Conservation (phyloP, 2,329 filamentous ascomycete species). For the Biscogniauxia mediterranea region DNA sequence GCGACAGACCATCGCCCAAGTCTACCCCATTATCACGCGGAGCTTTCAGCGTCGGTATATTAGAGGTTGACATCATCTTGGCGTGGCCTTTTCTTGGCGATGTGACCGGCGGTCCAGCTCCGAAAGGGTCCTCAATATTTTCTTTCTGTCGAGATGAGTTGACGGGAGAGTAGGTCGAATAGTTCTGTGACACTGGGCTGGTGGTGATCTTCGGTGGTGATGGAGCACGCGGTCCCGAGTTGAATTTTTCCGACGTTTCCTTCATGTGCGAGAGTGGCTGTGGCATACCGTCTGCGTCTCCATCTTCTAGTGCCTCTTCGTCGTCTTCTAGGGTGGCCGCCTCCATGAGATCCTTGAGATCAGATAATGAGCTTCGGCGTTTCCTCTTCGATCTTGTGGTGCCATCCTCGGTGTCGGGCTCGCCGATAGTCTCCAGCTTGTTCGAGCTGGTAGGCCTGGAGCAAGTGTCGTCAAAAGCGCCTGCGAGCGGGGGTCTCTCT, state of each 20-base stretch:
- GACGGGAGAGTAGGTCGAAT: constrained; percentile 31
- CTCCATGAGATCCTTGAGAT: constrained; percentile 70
- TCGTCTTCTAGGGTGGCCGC: constrained; percentile 52
- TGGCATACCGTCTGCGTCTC: constrained; percentile 28
- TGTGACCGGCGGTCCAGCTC: constrained; percentile 15
- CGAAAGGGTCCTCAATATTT: constrained; percentile 34
- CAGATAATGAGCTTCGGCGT: constrained; percentile 86
- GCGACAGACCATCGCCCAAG: constrained; percentile 26
- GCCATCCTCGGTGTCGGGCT: constrained; percentile 47
- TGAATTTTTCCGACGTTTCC: constrained; percentile 57
- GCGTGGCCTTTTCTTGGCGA: constrained; percentile 36
- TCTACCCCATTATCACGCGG: constrained; percentile 33
- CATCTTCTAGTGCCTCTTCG: not conserved
- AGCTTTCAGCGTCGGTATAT: constrained; percentile 53
- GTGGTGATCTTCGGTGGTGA: constrained; percentile 52
- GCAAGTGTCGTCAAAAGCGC: constrained; percentile 57
- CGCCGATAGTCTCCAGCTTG: constrained; percentile 58
- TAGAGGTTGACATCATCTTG: constrained; percentile 52
- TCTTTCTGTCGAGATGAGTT: constrained; percentile 49
- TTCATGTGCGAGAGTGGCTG: constrained; percentile 53
- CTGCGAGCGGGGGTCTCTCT: constrained; percentile 59
- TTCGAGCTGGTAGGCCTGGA: constrained; percentile 58
- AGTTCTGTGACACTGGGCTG: constrained; percentile 43
- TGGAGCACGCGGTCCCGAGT: constrained; percentile 46
- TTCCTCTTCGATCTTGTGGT: constrained; percentile 63